phyloP scores from a whole-genome alignment of 1,284 basidiomycete species.

The Flammula alnicola region DNA sequence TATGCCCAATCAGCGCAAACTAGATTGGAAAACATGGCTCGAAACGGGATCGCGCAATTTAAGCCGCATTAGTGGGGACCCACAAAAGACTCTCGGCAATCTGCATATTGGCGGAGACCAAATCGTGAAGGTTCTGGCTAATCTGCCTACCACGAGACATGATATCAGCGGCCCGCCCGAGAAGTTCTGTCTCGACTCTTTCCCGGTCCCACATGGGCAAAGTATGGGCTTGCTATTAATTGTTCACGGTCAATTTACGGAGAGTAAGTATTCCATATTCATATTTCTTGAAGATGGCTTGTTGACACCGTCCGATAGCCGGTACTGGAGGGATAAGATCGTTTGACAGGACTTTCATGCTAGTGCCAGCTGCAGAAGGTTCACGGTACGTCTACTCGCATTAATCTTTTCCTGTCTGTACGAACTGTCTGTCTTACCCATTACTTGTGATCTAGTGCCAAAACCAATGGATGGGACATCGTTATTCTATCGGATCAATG shows the following conservation, averaged over 20 bases:
- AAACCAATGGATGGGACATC: conserved; percentile 86
- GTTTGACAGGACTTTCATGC: conserved; percentile 91
- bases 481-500: conserved; percentile 89
- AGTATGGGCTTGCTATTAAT: conserved; percentile 75
- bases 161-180: conserved; percentile 72
- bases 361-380: conserved; percentile 80
- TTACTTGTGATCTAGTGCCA: conserved; percentile 63
- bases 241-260: conserved; percentile 91
- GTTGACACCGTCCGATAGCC: conserved; percentile 40
- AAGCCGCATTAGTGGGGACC: conserved; percentile 61
- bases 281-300: conserved; percentile 2
- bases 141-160: conserved; percentile 82
- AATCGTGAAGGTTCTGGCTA: conserved; percentile 63
- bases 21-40: conserved; percentile 79
- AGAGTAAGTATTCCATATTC: conserved; percentile 63
- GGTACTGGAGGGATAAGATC: conserved; percentile 77
- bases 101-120: conserved; percentile 77
- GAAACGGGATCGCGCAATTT: conserved; percentile 76
- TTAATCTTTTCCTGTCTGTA: conserved; percentile 1
- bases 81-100: conserved; percentile 68
- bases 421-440: neutral
- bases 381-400: conserved; percentile 67
- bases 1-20: conserved; percentile 81
- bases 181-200: conserved; percentile 91
- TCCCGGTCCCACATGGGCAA: conserved; percentile 72